Conservation (phyloP, 75 land plant species). For the Larix kaempferi region DNA sequence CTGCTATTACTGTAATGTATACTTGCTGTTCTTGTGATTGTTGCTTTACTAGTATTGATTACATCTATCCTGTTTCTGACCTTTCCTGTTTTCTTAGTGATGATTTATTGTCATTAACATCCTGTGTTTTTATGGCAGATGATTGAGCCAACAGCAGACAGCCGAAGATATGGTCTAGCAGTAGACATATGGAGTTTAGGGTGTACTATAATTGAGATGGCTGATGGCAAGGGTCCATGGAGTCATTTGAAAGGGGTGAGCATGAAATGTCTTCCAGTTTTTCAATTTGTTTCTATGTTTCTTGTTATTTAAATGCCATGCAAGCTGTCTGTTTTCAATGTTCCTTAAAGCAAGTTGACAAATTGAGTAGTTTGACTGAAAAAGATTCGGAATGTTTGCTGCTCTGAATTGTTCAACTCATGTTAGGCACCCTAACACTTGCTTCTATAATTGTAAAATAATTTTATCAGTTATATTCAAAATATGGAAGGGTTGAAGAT, state of each 20-base stretch:
- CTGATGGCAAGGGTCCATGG: constrained; percentile 27
- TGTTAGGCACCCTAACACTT: neutral
- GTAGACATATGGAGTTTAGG: constrained; percentile 32
- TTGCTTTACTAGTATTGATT: neutral
- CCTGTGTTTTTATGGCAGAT: constrained; percentile 17
- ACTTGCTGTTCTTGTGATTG: neutral
- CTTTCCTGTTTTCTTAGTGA: neutral
- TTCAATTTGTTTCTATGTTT: neutral
- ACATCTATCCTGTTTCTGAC: neutral
- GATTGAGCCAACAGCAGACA: constrained; percentile 16
- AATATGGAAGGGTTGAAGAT: neutral
- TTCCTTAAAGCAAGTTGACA: neutral
- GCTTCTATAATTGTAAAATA: neutral
- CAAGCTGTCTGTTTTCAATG: neutral
- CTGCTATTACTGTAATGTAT: neutral
- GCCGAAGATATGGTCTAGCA: constrained; percentile 28
- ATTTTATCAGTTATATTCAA: neutral
- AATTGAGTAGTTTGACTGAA: neutral
- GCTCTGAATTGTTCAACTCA: neutral
- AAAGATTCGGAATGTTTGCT: neutral
- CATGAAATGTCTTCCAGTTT: neutral
- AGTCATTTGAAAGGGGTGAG: constrained; percentile 12
- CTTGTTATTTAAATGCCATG: neutral
- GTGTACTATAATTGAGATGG: constrained; percentile 30
- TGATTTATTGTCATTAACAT: neutral